Evolutionary conservation across 2,329 filamentous ascomycete species (phyloP).

Genomic region (Tolypocladium guangdongense): DNA sequence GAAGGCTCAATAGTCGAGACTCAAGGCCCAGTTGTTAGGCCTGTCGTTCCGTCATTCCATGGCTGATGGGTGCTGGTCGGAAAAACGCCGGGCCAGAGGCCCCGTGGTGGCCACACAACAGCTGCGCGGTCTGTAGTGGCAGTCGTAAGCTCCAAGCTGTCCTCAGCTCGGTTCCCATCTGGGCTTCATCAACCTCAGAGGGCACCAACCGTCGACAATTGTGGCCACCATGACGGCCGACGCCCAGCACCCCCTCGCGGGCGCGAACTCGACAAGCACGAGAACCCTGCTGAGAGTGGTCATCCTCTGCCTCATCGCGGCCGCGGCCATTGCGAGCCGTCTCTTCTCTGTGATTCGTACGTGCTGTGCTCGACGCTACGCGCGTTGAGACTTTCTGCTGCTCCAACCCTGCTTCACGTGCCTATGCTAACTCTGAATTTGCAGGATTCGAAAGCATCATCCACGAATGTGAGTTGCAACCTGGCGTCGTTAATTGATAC

Average conservation of each 20-base stretch:
- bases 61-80: neutral
- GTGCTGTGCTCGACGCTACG: slow-evolving; percentile 23
- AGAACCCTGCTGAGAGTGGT: slow-evolving; percentile 77
- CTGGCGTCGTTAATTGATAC: neutral
- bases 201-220: slow-evolving; percentile 18
- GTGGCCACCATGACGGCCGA: slow-evolving; percentile 33
- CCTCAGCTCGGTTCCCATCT: slow-evolving; percentile 25
- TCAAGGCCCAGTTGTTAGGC: neutral
- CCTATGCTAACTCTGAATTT: slow-evolving; percentile 18
- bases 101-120: slow-evolving; percentile 1
- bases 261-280: slow-evolving; percentile 71
- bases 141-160: slow-evolving; percentile 34
- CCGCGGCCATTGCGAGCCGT: slow-evolving; percentile 81
- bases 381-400: neutral
- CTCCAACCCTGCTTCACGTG: neutral
- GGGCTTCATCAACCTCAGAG: slow-evolving; percentile 20
- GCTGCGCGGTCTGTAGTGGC: no score
- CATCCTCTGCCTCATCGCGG: slow-evolving; percentile 86
- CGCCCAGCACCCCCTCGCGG: slow-evolving; percentile 49
- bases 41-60: no score
- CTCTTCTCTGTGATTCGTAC: slow-evolving; percentile 96
- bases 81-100: neutral
- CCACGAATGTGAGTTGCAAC: slow-evolving; percentile 75
- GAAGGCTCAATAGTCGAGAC: neutral
- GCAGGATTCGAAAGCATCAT: slow-evolving; percentile 97